A percentile compares a stretch with the other conserved stretches of the same genome.
phyloP scores from a whole-genome alignment of 208 protist species.

The Wallacemonas sp. region DNA sequence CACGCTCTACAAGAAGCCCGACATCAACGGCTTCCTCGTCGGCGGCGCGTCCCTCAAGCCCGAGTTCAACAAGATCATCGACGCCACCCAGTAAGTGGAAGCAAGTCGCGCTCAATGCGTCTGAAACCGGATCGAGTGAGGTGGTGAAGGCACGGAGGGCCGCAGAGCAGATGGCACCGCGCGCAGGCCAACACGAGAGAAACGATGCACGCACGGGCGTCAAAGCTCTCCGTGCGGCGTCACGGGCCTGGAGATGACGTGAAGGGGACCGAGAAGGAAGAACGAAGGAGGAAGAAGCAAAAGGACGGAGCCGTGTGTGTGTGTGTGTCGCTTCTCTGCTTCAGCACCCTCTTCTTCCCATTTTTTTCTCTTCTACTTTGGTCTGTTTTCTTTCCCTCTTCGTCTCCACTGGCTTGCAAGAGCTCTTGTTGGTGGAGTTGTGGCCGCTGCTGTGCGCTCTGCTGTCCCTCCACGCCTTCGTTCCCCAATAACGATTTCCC shows the following conservation, averaged over 20 bases:
- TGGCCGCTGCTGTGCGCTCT: neutral
- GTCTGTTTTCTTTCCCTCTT: conserved; percentile 20
- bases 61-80: conserved; percentile 95
- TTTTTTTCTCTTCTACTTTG: conserved; percentile 19
- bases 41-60: conserved; percentile 97
- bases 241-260: neutral
- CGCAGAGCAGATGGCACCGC: too few species aligned
- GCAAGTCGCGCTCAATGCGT: neutral
- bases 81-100: conserved; percentile 52
- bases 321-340: too few species aligned
- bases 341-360: neutral
- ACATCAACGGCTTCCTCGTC: conserved; percentile 99
- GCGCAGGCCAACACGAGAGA: too few species aligned
- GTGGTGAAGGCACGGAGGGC: too few species aligned
- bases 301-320: too few species aligned
- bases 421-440: too few species aligned
- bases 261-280: conserved; percentile 9
- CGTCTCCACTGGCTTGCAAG: too few species aligned
- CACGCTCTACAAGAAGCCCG: conserved; percentile 84
- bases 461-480: neutral
- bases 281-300: conserved; percentile 15
- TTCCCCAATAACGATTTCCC: too few species aligned
- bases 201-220: too few species aligned
- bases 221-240: too few species aligned
- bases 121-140: too few species aligned